Base-by-base conservation (phyloP, 2,329 filamentous ascomycete species). In the Lasiodiplodia gonubiensis region DNA sequence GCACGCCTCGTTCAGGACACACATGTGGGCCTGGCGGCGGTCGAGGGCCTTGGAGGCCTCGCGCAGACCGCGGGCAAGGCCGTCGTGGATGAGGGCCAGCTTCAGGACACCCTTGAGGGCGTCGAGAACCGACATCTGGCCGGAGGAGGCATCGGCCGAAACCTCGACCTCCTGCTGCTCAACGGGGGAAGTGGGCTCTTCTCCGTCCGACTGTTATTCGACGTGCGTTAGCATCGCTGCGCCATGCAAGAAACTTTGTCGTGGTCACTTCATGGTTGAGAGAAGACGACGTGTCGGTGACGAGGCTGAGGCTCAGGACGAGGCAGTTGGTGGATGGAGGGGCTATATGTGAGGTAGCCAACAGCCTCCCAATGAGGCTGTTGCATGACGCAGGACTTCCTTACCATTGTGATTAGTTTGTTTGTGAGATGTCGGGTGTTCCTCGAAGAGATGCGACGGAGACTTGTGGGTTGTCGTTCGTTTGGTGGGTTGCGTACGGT, bases 31-130 rank as follows among this genome's bases (percentile, higher is more conserved):
- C 87, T 99, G 92, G 81, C 95, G 93, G 81, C 95, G 91, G 86
- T 99, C 95, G 80, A 99, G 93, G 73, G 95, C 94, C 89, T 99
- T 99, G 87, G 91, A 93, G 74, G 95, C 95, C 87, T 99, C 95
- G 77, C 95, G 94, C 79, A 99, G 93, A 86, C 95, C 95, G 78
- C 95, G 94, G 81, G 95, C 95, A 77, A 99, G 94, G 83, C 95
- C 95, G 83, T 99, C 95, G 91, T 99, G 94, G 91, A 98, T 97
- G 78, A 99, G 92, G 73, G 95, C 91, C 82, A 98, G 92, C 88
- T 97, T 97, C 81, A 99, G 89, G 74, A 97, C 95, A 83, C 95
- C 95, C 90, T 99, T 99, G 80, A 99, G 92, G 77, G 95, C 95
- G 80, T 99, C 95, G 77, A 97, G 90, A 79, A 98, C 94, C 81